Evolutionary conservation across 371 early-diverging fungal genomes (phyloP).

Genomic region (Parasitella parasitica): DNA sequence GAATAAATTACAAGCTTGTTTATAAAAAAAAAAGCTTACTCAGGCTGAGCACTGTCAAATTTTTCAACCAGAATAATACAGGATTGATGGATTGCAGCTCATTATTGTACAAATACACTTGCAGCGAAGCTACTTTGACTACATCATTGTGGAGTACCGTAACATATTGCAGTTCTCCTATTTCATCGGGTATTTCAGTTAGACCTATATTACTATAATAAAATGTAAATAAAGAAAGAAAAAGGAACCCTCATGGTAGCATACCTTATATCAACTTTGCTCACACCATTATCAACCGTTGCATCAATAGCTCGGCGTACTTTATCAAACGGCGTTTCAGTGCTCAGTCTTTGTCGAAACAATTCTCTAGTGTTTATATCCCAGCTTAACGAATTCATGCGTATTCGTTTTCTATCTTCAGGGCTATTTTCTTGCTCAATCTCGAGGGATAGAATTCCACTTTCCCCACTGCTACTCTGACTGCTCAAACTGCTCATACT

Average conservation of each 20-base stretch:
- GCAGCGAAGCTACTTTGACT: conserved; percentile 43
- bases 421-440: not conserved
- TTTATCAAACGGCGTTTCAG: conserved; percentile 25
- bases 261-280: conserved; percentile 60
- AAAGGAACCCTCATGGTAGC: too few species aligned
- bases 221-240: not conserved
- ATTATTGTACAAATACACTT: conserved; percentile 55
- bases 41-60: conserved; percentile 56
- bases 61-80: conserved; percentile 45
- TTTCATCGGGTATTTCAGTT: conserved; percentile 52
- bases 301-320: conserved; percentile 50
- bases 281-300: conserved; percentile 54
- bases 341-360: conserved; percentile 7
- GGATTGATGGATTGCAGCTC: conserved; percentile 37
- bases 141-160: conserved; percentile 52
- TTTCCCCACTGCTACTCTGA: not conserved
- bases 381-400: conserved; percentile 25
- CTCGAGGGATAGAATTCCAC: not conserved
- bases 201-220: conserved; percentile 45
- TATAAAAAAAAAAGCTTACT: conserved; percentile 26
- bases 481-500: not conserved
- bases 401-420: conserved; percentile 4
- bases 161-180: conserved; percentile 50
- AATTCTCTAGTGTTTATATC: conserved; percentile 17
- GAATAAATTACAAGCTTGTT: not conserved